A percentile compares a stretch with the other conserved stretches of the same genome.
Evolutionary conservation across 768 basidiomycete species (phyloP).

Genomic region (Tulasnella sp.): DNA sequence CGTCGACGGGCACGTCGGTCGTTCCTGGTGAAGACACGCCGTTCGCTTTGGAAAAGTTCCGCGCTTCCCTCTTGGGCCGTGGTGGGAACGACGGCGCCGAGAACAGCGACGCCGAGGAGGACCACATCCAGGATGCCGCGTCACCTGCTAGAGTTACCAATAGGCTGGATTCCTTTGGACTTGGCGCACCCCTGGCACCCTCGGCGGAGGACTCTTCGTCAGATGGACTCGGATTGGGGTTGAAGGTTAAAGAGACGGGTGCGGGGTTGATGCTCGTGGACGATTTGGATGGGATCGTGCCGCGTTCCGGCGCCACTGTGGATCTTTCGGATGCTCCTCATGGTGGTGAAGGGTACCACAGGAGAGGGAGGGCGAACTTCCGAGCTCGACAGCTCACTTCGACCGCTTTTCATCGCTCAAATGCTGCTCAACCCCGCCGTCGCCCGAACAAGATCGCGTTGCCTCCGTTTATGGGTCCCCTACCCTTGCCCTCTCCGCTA

Average conservation of each 20-base stretch:
- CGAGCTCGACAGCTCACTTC: not conserved
- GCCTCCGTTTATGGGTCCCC: conserved; percentile 7
- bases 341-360: not conserved
- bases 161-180: not conserved
- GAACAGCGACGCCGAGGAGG: not conserved
- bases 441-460: not conserved
- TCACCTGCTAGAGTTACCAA: not conserved
- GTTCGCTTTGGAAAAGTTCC: conserved; percentile 19
- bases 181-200: not conserved
- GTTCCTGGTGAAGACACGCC: conserved; percentile 16
- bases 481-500: not conserved
- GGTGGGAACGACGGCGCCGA: not conserved
- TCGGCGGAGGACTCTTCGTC: not conserved
- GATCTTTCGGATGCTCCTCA: not conserved
- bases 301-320: not conserved
- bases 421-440: not conserved
- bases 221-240: not conserved
- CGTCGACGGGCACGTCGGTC: not conserved
- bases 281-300: not conserved
- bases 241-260: conserved; percentile 19
- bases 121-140: too few relatives aligned
- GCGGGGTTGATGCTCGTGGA: conserved; percentile 17
- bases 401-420: not conserved
- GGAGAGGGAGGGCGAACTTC: not conserved
- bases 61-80: not conserved